Percentiles rank a stretch among this genome's conserved stretches.
Conservation (phyloP, 2,329 filamentous ascomycete species). For the Clonostachys rosea region DNA sequence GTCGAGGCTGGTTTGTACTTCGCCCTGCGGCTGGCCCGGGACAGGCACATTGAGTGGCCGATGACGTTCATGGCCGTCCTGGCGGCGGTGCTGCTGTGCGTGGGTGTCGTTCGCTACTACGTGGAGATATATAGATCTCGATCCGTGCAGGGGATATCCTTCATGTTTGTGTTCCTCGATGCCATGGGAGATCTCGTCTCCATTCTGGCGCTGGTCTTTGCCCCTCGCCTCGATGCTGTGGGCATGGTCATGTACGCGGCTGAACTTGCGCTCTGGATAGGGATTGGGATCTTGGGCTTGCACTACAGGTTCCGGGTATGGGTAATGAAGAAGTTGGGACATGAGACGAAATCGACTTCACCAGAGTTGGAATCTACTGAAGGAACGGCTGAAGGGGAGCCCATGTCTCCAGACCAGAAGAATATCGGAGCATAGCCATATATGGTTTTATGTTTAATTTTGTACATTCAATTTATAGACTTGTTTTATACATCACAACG, state of each 20-base stretch:
- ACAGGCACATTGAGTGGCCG: slow-evolving; percentile 50
- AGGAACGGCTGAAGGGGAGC: too few relatives aligned
- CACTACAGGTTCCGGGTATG: background rate
- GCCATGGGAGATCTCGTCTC: slow-evolving; percentile 65
- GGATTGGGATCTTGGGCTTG: slow-evolving; percentile 15
- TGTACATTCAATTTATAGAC: too few relatives aligned
- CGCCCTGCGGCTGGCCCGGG: slow-evolving; percentile 40
- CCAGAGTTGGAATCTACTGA: too few relatives aligned
- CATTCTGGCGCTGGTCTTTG: slow-evolving; percentile 59
- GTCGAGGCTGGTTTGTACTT: slow-evolving; percentile 57
- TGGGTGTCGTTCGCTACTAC: slow-evolving; percentile 65
- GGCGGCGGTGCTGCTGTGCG: slow-evolving; percentile 57
- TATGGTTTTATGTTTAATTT: too few relatives aligned
- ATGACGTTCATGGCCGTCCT: slow-evolving; percentile 62
- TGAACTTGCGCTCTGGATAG: slow-evolving; percentile 62
- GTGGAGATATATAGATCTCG: slow-evolving; percentile 63
- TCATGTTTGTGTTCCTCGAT: slow-evolving; percentile 67
- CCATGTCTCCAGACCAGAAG: too few relatives aligned
- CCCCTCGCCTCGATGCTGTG: slow-evolving; percentile 51
- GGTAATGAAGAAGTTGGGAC: too few relatives aligned
- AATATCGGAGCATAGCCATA: too few relatives aligned
- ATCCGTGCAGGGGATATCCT: slow-evolving; percentile 67
- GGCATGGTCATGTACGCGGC: slow-evolving; percentile 64
- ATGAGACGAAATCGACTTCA: too few relatives aligned
- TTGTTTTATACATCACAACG: too few relatives aligned